Evolutionary conservation across 1,284 basidiomycete genomes (phyloP).

Genomic region (Ganoderma lucidum): DNA sequence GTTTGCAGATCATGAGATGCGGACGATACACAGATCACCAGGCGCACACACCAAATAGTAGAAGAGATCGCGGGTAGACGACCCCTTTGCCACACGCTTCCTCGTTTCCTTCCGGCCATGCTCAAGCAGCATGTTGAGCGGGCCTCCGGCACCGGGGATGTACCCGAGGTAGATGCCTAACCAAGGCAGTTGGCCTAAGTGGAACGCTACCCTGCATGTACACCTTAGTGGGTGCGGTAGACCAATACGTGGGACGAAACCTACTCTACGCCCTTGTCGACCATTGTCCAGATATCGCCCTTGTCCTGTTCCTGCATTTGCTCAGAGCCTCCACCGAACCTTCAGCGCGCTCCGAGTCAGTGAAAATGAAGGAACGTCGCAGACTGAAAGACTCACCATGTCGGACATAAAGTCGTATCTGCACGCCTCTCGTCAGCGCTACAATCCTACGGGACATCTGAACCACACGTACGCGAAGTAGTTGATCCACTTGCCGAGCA

Average conservation of each 20-base stretch:
- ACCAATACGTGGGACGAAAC: neutral
- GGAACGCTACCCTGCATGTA: conserved; percentile 13
- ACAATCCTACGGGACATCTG: too few species aligned
- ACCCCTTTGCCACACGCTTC: conserved; percentile 24
- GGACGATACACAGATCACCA: neutral
- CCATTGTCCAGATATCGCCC: conserved; percentile 23
- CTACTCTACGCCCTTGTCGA: conserved; percentile 24
- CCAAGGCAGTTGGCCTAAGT: conserved; percentile 34
- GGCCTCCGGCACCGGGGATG: conserved; percentile 21
- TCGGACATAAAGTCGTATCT: conserved; percentile 41
- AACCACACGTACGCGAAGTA: conserved; percentile 57
- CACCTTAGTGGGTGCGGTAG: conserved; percentile 3
- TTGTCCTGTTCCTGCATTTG: conserved; percentile 35
- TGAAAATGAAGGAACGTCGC: neutral
- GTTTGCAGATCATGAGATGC: neutral
- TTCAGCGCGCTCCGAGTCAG: conserved; percentile 1
- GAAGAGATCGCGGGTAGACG: conserved; percentile 31
- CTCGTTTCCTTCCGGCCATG: conserved; percentile 17
- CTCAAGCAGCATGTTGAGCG: conserved; percentile 26
- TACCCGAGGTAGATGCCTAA: conserved; percentile 27
- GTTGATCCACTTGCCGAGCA: conserved; percentile 56
- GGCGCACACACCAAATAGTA: conserved; percentile 24
- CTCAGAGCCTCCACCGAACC: conserved; percentile 37
- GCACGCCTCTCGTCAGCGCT: neutral
- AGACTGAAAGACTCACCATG: conserved; percentile 32